Conservation (phyloP, 352 stramenopile genomes). For the Phytophthora podocarpi region DNA sequence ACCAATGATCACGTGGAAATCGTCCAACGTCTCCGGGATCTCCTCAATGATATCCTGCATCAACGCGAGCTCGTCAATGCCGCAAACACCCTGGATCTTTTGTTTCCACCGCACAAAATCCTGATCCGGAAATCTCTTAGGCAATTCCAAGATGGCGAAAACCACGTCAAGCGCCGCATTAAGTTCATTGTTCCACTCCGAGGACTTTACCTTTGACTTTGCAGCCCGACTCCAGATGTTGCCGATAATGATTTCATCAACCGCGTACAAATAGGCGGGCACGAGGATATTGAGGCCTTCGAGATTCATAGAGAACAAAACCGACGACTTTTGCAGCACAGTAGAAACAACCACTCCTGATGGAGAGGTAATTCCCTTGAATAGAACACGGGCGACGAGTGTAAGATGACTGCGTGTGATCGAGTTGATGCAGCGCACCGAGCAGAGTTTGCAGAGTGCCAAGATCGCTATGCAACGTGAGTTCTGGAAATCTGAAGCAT, state of each 20-base stretch:
- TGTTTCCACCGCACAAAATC: conserved; percentile 84
- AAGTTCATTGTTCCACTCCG: conserved; percentile 84
- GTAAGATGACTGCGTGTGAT: conserved; percentile 72
- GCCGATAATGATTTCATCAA: conserved; percentile 84
- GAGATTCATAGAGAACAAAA: conserved; percentile 80
- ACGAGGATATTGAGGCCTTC: conserved; percentile 82
- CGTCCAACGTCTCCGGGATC: conserved; percentile 69
- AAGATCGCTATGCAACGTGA: conserved; percentile 80
- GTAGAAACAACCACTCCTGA: conserved; percentile 81
- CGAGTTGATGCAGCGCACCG: conserved; percentile 63
- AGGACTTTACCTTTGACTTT: conserved; percentile 71
- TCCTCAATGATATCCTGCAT: conserved; percentile 65
- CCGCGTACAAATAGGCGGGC: conserved; percentile 77
- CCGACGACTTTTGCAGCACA: conserved; percentile 74
- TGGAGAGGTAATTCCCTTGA: conserved; percentile 77
- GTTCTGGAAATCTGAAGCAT: conserved; percentile 72
- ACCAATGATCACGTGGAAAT: conserved; percentile 75
- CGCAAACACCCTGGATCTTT: conserved; percentile 62
- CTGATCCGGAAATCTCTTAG: conserved; percentile 74
- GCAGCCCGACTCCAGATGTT: conserved; percentile 79
- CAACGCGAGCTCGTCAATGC: conserved; percentile 31
- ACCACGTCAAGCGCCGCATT: conserved; percentile 78
- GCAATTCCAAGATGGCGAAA: conserved; percentile 73
- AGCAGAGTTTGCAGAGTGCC: conserved; percentile 80
- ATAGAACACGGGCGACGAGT: conserved; percentile 66